Evolutionary conservation across 2,329 filamentous ascomycete species (phyloP), one percentile per base, ranked within the genome.

Genomic region (Rhynchosporium graminicola): DNA sequence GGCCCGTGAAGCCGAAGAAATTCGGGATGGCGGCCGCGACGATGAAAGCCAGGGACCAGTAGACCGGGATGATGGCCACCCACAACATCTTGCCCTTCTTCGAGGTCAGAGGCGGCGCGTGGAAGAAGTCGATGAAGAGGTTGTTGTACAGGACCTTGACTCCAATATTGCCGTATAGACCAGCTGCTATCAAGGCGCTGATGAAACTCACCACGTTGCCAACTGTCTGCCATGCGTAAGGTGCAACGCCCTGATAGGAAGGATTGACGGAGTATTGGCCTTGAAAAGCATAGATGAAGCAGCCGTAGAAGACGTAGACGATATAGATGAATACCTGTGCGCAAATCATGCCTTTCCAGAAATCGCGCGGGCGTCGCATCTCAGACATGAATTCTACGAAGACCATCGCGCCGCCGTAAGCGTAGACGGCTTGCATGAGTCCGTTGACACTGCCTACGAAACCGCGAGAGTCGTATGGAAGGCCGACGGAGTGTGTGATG

Each of bases 341-440:
- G 29, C 47, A 48, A 61, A 77, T 73, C 69, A 79, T 75, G 4
- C 74, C 76, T 68, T 78, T 79, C 69, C 76, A 72, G 61, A 80
- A 80, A 63, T 80, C 78, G 65, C 71, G 71, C 3, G 78, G 78
- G 29, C 76, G 76, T 36, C 75, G 75, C 77, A 80, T 80, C 72
- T 80, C 78, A 45, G 83, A 78, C 75, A 86, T 77, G 64, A 87
- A 80, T 60, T 84, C 82, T 31, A 79, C 78, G 68, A 85, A 86
- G 3, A 86, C 73, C 70, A 83, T 80, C 2, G 81, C 80, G 10
- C 84, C 84, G 26, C 82, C 82, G 64, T 85, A 86, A 0, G 82
- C 79, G 60, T 81, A 83, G 13, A 86, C 82, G 12, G 78, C 63
- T n/a, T 15, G 56, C 42, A 65, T 68, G 42, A 68, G 57, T 48